Percentiles rank a stretch among this genome's conserved stretches.
Evolutionary conservation across 805 yeast species (phyloP).

Genomic region (Metschnikowia colocasiae): DNA sequence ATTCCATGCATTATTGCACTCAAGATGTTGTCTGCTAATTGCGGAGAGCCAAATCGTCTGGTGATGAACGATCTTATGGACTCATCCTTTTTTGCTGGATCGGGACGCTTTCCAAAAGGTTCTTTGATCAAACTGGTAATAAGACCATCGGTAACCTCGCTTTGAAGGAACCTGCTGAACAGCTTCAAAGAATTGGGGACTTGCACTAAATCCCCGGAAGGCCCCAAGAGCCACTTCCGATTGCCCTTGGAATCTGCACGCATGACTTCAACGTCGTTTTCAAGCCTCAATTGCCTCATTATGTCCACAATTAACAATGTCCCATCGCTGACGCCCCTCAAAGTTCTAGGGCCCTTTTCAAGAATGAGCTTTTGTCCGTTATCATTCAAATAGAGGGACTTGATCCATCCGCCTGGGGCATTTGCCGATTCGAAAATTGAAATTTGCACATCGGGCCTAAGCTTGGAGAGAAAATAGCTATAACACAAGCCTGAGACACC

Average conservation of each 20-base stretch:
- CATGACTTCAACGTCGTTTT: slow-evolving; percentile 56
- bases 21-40: slow-evolving; percentile 52
- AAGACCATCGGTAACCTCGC: slow-evolving; percentile 45
- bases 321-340: slow-evolving; percentile 81
- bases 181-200: slow-evolving; percentile 46
- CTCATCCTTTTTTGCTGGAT: slow-evolving; percentile 49
- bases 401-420: slow-evolving; percentile 79
- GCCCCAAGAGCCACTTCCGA: slow-evolving; percentile 58
- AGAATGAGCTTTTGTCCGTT: slow-evolving; percentile 33
- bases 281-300: slow-evolving; percentile 44
- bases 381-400: slow-evolving; percentile 40
- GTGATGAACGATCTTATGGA: slow-evolving; percentile 61
- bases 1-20: slow-evolving; percentile 88
- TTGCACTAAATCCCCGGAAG: slow-evolving; percentile 46
- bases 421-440: slow-evolving; percentile 54
- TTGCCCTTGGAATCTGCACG: slow-evolving; percentile 60
- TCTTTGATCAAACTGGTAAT: slow-evolving; percentile 47
- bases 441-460: slow-evolving; percentile 75
- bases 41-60: slow-evolving; percentile 61
- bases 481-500: slow-evolving; percentile 85
- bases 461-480: slow-evolving; percentile 59
- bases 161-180: slow-evolving; percentile 31
- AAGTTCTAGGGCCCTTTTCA: slow-evolving; percentile 90
- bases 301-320: slow-evolving; percentile 64
- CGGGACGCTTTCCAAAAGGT: slow-evolving; percentile 36